Base-by-base conservation (phyloP, 768 basidiomycete species). In the Collybiopsis luxurians region DNA sequence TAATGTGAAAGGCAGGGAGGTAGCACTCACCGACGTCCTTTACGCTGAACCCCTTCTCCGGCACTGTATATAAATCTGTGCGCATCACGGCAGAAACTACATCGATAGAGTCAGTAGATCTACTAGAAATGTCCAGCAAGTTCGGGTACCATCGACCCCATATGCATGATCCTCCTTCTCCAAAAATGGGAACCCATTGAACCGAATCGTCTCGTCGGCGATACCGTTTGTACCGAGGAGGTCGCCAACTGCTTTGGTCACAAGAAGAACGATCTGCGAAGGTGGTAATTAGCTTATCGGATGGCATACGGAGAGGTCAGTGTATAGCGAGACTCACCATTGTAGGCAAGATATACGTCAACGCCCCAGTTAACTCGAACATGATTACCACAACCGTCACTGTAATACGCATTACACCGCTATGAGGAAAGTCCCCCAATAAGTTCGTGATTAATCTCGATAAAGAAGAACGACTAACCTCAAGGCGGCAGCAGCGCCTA, bases 321-420 rank as follows among this genome's bases (percentile, higher is more conserved):
- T 19, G 36, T 5, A 43, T 3, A 24, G 27, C 30, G 36, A 43
- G 23, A 47, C 80, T 63, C 61, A 95, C 96, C 97, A 99, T 99
- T 13, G 94, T 95, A 5, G 97, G 97, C 26, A 99, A 73, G 62
- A 98, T 95, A 67, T 99, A 98, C 19, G 94, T 98, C 65, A 98
- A 71, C 5, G 97, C 96, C 12, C 97, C 97, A 3, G 97, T 99
- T 19, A 99, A 79, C 66, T 98, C 96, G 66, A 98, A 93, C 80
- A 82, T 98, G 71, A 99, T 95, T 34, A 98, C 97, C 7, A 98
- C 97, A 4, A 99, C 95, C 0, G 95, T 93, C 26, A 98, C 94
- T 0, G 97, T 99, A 57, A 98, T 91, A 63, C 95, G 83, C 83
- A 98, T 99, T 53, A 98, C 86, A 31, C 97, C 96, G 54, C 97